These are phyloP conservation scores for Litsea cubeba DNA, from an alignment of 164 flowering plant genomes.

Conservation along the genomic window DNA sequence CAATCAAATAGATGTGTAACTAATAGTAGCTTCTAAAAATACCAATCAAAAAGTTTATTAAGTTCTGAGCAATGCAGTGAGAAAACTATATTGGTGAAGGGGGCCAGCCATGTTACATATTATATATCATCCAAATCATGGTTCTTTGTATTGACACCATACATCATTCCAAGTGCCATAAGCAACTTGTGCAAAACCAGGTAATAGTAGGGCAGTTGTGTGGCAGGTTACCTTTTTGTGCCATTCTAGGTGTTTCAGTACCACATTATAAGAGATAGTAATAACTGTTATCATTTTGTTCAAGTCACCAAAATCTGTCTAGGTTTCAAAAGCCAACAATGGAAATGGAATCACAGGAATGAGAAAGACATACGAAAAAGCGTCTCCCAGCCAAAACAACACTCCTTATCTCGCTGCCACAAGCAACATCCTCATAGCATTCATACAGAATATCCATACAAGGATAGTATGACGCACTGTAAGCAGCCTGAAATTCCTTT, in stretches of 20 bases:
- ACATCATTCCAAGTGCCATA: too few species aligned
- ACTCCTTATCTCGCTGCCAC: slow-evolving; percentile 89
- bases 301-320: not conserved
- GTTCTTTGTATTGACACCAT: too few species aligned
- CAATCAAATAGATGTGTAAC: too few species aligned
- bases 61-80: too few species aligned
- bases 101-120: too few species aligned
- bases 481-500: slow-evolving; percentile 78
- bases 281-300: not conserved
- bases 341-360: not conserved
- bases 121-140: too few species aligned
- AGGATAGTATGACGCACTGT: slow-evolving; percentile 91
- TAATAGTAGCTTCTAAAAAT: too few species aligned
- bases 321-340: not conserved
- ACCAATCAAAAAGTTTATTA: too few species aligned
- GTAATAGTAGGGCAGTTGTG: not conserved
- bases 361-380: slow-evolving; percentile 55
- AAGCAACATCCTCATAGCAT: slow-evolving; percentile 95
- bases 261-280: not conserved
- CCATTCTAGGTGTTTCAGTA: not conserved
- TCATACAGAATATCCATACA: slow-evolving; percentile 96
- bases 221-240: not conserved
- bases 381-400: slow-evolving; percentile 97
- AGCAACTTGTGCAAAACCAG: not conserved
- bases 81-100: too few species aligned